Conservation (phyloP, 2,329 filamentous ascomycete species). For the Penicillium sp. region DNA sequence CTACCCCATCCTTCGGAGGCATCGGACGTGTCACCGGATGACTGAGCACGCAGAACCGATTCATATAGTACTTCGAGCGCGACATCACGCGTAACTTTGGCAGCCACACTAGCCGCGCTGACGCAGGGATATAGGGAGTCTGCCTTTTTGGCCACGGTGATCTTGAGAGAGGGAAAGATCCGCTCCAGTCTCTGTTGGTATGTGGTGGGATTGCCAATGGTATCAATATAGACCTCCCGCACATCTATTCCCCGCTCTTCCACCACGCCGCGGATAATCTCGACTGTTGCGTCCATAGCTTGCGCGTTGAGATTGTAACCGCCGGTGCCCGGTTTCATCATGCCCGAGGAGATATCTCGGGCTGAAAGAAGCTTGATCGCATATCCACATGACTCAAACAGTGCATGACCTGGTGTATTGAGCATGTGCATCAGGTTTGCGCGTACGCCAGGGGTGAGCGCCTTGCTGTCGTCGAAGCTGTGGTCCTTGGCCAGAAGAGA, state of each 20-base stretch:
- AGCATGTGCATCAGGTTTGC: conserved; percentile 65
- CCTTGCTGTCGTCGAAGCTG: conserved; percentile 93
- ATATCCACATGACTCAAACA: conserved; percentile 69
- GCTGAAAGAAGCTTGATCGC: conserved; percentile 76
- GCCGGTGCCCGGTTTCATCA: conserved; percentile 55
- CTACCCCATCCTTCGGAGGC: conserved; percentile 66
- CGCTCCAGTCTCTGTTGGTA: conserved; percentile 82
- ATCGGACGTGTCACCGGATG: conserved; percentile 27
- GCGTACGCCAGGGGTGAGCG: conserved; percentile 73
- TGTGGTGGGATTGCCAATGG: conserved; percentile 71
- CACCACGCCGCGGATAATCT: conserved; percentile 71
- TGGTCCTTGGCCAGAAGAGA: conserved; percentile 70
- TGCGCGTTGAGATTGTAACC: conserved; percentile 92
- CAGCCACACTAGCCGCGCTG: conserved; percentile 86
- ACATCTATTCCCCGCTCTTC: conserved; percentile 69
- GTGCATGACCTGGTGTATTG: conserved; percentile 57
- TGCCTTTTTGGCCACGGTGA: conserved; percentile 83
- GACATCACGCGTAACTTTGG: conserved; percentile 90
- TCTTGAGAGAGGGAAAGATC: conserved; percentile 69
- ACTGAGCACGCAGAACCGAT: conserved; percentile 38
- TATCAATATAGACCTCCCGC: conserved; percentile 89
- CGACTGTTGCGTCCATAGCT: conserved; percentile 84
- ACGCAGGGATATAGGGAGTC: conserved; percentile 90
- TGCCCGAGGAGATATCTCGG: conserved; percentile 70
- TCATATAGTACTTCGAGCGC: conserved; percentile 75